Evolutionary conservation across 768 basidiomycete genomes (phyloP), one percentile per base, ranked within the genome.

Genomic region (Suillus variegatus): DNA sequence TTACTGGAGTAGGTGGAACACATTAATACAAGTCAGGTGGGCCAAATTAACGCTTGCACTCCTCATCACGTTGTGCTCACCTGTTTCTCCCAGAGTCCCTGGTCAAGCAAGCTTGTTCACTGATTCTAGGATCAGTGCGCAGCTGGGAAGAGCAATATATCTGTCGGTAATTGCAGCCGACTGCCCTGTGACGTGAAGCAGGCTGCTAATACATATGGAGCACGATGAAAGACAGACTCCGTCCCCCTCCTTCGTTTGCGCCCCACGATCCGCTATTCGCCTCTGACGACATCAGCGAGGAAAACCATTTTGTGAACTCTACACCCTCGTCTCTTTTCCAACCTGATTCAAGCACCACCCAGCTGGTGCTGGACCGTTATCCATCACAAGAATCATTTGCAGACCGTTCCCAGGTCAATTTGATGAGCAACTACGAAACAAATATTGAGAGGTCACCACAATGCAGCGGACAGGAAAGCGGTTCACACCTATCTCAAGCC

Each of bases 281-380:
- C 61, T 66, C 32, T 65, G 57, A 73, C 71, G 55, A 67, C 69
- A 65, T 56, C 4, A 62, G 60, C 52, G 65, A 66, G 63, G 67
- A 70, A 54, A 66, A 69, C n/a, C 38, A 49, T 56, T 46, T 60
- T 54, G 47, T 44, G 16, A 61, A 58, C 40, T 65, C 67, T 60
- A 46, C 70, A 13, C 74, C 80, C 18, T 81, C 81, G 10, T 81
- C 81, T 20, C 79, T 79, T 0, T 82, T 82, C 70, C 75, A 73
- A 6, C 74, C 72, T 18, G 61, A 73, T 56, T 72, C 79, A 22
- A 79, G 76, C 64, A 69, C 76, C 1, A 79, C 82, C 51, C 73
- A 78, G 47, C 60, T 76, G 54, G 65, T 66, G 60, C 69, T 80
- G 32, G 69, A 65, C 28, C 61, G 65, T 12, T 67, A 66, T 61